phyloP scores from a whole-genome alignment of 345 rosid species.

The Carallia pectinifolia region DNA sequence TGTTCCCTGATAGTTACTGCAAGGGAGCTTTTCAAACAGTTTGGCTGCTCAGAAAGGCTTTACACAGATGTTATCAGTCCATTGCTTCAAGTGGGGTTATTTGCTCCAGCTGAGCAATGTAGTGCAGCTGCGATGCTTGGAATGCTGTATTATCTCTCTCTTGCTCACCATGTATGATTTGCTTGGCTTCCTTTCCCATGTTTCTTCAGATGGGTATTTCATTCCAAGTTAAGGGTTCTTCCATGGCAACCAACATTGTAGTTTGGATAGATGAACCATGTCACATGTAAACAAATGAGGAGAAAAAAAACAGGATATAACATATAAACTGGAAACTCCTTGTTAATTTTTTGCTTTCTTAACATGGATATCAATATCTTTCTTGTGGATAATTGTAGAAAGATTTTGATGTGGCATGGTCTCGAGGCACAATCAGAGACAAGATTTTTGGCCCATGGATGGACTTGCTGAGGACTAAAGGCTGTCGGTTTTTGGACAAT shows the following conservation, averaged over 20 bases:
- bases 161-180: constrained; percentile 54
- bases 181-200: not conserved
- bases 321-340: not conserved
- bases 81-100: constrained; percentile 63
- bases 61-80: constrained; percentile 42
- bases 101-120: constrained; percentile 58
- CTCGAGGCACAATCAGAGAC: constrained; percentile 41
- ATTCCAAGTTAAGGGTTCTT: not conserved
- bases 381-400: constrained; percentile 34
- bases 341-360: not conserved
- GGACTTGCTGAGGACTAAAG: constrained; percentile 39
- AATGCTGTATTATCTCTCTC: constrained; percentile 41
- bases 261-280: not conserved
- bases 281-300: not conserved
- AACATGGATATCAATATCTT: not conserved
- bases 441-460: constrained; percentile 56
- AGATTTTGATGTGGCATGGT: constrained; percentile 49
- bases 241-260: not conserved
- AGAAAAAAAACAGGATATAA: not conserved
- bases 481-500: constrained; percentile 38
- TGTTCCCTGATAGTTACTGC: constrained; percentile 50
- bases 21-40: constrained; percentile 66
- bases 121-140: constrained; percentile 67
- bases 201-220: not conserved
- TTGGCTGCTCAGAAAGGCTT: constrained; percentile 56